Percentiles rank a stretch among this genome's conserved stretches.
phyloP scores from a whole-genome alignment of 352 stramenopile genomes.

The Hyaloperonospora arabidopsidis region DNA sequence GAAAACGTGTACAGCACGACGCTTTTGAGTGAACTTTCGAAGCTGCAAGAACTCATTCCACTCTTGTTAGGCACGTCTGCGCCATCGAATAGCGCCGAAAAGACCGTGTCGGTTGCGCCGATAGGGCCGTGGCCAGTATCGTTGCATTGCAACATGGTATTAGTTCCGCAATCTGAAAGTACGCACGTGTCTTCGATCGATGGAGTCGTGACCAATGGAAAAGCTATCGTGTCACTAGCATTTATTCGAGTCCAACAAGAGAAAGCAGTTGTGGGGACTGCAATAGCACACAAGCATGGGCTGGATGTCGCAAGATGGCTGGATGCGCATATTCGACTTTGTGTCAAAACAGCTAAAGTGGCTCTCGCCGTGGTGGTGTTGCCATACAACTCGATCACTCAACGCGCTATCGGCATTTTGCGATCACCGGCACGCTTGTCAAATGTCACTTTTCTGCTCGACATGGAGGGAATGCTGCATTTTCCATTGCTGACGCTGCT shows the following conservation, averaged over 20 bases:
- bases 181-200: constrained; percentile 23
- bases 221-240: constrained; percentile 25
- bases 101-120: constrained; percentile 8
- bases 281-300: constrained; percentile 32
- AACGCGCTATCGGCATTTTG: constrained; percentile 38
- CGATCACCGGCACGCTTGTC: constrained; percentile 5
- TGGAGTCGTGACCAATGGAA: constrained; percentile 35
- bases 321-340: constrained; percentile 30
- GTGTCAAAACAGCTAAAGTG: constrained; percentile 27
- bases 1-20: constrained; percentile 31
- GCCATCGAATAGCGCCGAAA: constrained; percentile 6
- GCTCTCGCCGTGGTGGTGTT: constrained; percentile 35
- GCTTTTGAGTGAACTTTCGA: constrained; percentile 28
- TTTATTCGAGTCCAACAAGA: constrained; percentile 25
- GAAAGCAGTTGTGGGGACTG: constrained; percentile 12
- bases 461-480: constrained; percentile 42
- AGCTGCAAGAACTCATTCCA: constrained; percentile 34
- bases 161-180: constrained; percentile 3
- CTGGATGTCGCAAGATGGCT: constrained; percentile 51
- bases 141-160: constrained; percentile 29
- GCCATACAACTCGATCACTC: constrained; percentile 29
- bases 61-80: constrained; percentile 7
- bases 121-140: constrained; percentile 25
- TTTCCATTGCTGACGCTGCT: constrained; percentile 44
- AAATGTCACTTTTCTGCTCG: constrained; percentile 27